These are phyloP conservation scores for Sphaerulina musiva DNA, from an alignment of 2,329 filamentous ascomycete genomes.

Conservation along the genomic window DNA sequence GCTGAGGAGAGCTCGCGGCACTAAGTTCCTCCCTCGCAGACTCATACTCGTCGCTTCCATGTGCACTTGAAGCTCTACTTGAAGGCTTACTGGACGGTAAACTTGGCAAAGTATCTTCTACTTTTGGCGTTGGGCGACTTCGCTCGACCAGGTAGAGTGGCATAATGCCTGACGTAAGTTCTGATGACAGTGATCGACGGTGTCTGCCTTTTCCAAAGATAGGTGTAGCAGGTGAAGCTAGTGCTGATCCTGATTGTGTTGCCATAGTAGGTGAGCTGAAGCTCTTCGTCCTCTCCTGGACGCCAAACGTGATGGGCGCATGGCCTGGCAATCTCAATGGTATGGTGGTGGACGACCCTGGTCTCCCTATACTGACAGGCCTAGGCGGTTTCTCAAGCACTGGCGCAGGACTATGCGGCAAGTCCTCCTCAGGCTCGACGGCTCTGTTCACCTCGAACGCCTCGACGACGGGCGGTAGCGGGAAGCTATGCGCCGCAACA, in stretches of 20 bases:
- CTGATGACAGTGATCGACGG: conserved; percentile 34
- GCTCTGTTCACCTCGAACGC: not conserved
- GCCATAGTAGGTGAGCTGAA: conserved; percentile 23
- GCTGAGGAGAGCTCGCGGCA: conserved; percentile 16
- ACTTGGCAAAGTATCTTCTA: conserved; percentile 45
- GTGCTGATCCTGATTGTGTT: conserved; percentile 4
- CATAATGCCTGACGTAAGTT: conserved; percentile 51
- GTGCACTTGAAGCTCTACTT: conserved; percentile 36
- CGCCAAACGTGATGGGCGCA: conserved; percentile 26
- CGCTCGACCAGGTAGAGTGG: conserved; percentile 77
- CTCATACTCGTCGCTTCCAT: conserved; percentile 38
- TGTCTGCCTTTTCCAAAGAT: conserved; percentile 19
- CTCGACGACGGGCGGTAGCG: not conserved
- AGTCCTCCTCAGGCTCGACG: not conserved
- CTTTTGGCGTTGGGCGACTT: conserved; percentile 43
- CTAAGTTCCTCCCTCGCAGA: conserved; percentile 37
- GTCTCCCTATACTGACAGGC: conserved; percentile 10
- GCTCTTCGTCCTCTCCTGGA: conserved; percentile 20
- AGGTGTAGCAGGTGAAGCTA: conserved; percentile 19
- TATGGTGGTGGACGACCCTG: conserved; percentile 32
- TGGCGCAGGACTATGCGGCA: conserved; percentile 2
- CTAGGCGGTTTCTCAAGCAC: conserved; percentile 4
- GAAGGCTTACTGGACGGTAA: conserved; percentile 45
- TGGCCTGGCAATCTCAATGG: conserved; percentile 33
- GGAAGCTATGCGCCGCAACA: conserved; percentile 4